Evolutionary conservation across 768 basidiomycete species (phyloP).

Genomic region (Coprinopsis strossmayeri): DNA sequence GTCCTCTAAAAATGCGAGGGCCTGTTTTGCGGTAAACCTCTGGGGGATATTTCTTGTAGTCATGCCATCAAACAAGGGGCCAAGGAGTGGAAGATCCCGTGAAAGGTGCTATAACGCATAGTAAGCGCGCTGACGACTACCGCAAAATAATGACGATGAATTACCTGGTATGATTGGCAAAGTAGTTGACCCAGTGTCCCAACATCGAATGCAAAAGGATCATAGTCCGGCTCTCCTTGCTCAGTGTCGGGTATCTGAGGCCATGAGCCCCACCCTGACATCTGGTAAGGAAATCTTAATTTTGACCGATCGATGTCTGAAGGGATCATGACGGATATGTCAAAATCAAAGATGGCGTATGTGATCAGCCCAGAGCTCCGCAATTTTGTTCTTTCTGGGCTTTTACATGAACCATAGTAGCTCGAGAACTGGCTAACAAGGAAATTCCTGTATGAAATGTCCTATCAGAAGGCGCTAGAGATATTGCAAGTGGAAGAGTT

Average conservation of each 20-base stretch:
- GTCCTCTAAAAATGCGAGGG: background rate
- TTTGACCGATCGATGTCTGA: conserved; percentile 3
- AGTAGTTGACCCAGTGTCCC: conserved; percentile 14
- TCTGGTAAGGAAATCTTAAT: conserved; percentile 11
- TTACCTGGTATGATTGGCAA: conserved; percentile 1
- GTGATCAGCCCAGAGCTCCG: conserved; percentile 7
- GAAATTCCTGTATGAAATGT: background rate
- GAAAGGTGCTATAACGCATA: background rate
- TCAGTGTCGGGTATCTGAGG: conserved; percentile 12
- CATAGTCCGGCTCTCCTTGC: conserved; percentile 20
- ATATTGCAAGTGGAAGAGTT: background rate
- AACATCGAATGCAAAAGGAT: conserved; percentile 22
- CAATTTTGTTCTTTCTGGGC: background rate
- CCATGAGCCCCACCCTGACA: background rate
- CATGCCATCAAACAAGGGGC: background rate
- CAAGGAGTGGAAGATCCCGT: background rate
- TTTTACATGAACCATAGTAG: background rate
- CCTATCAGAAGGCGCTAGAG: background rate
- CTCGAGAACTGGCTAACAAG: background rate
- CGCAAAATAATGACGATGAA: background rate
- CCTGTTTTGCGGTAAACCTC: background rate
- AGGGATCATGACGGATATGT: conserved; percentile 16
- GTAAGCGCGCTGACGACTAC: background rate
- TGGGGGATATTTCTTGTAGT: background rate
- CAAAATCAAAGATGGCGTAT: conserved; percentile 21